phyloP scores from a whole-genome alignment of 169 alveolate genomes.

The Perkinsus chesapeaki region DNA sequence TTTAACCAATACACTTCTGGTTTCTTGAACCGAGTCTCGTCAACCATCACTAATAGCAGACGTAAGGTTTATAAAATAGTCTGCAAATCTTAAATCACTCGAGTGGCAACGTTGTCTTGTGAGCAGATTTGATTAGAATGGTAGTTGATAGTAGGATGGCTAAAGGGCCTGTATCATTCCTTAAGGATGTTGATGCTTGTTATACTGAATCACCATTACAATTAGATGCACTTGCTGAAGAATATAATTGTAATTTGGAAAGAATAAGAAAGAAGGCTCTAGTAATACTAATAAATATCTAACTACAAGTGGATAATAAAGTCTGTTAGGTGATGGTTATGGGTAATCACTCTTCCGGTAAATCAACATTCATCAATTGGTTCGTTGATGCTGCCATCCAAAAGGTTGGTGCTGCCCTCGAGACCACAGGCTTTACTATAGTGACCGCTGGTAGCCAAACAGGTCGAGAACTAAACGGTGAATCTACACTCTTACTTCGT shows the following conservation, averaged over 20 bases:
- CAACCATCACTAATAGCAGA: no score
- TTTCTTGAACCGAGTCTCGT: no score
- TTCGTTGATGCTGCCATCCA: conserved; percentile 49
- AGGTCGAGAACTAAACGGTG: conserved; percentile 38
- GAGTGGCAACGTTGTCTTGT: no score
- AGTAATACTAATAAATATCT: no score
- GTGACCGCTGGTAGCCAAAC: conserved; percentile 45
- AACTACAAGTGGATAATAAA: no score
- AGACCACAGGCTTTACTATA: conserved; percentile 53
- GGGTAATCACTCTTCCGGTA: conserved; percentile 66
- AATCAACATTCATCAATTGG: conserved; percentile 63
- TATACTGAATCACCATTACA: not conserved
- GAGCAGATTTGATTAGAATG: no score
- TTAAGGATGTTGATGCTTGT: not conserved
- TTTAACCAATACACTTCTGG: no score
- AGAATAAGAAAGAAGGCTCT: not conserved
- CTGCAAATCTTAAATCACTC: no score
- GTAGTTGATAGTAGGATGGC: no score
- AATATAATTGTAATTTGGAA: not conserved
- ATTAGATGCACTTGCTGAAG: not conserved
- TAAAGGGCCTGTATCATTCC: not conserved
- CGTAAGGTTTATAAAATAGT: no score
- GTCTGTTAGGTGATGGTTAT: conserved; percentile 49
- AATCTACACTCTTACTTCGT: conserved; percentile 43
- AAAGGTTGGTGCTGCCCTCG: conserved; percentile 57